Base-by-base conservation (phyloP, 2,329 filamentous ascomycete genomes). In the Cryphonectria carpinicola region DNA sequence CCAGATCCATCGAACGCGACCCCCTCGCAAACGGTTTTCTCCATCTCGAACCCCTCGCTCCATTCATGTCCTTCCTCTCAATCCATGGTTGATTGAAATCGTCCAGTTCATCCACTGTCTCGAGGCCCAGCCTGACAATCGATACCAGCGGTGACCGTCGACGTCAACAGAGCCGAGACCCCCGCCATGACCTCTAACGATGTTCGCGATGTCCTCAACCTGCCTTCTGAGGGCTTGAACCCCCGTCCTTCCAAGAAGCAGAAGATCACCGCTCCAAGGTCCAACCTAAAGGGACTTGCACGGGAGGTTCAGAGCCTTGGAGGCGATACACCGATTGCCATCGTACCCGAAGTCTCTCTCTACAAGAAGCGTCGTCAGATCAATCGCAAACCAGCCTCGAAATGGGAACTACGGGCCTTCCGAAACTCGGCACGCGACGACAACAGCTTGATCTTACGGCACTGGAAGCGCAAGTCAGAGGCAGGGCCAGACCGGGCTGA, bases 131-230 rank as follows among this genome's bases (percentile, higher is more conserved):
- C 28, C 19, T 25, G 22, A 46, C 62, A 13, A 41, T n/a, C 10
- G 17, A 35, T n/a, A 46, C 72, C 37, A 71, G 71, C 71, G 66
- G 68, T 74, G 71, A 70, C 75, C 37, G 70, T 74, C 74, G 77
- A 52, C 35, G 28, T 19, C 63, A 19, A n/a, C 39, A 49, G 17
- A 22, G 43, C 43, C 43, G 43, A 22, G 37, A 39, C 8, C 43
- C 22, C 58, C 41, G 84, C 77, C 74, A 93, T 93, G 90, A 86
- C 91, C 72, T 91, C 91, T 73, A 88, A 90, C 80, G 94, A 97
- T 85, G 89, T 97, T 76, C 93, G 93, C 83, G 94, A 97, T 80
- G 93, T 97, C 79, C 89, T 97, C 78, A 93, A 95, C 80, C 85
- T 97, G 79, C 91, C 91, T 65, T 84, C 89, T 75, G 90, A 90